Conservation (phyloP, 2,329 filamentous ascomycete genomes). For the Davidsoniella australis region DNA sequence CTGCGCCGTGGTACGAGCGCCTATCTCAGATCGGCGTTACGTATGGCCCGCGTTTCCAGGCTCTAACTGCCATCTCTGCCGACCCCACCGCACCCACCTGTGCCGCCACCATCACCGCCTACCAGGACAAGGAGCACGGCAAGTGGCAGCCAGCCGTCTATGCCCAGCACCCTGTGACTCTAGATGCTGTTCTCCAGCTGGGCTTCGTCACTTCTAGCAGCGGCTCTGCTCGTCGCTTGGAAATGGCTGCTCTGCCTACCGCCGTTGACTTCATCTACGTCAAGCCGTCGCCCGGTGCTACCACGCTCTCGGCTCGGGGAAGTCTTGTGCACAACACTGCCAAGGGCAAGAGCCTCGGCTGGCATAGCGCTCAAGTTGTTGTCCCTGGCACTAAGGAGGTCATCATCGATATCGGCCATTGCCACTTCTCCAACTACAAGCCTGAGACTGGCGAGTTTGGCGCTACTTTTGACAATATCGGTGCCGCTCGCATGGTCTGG, state of each 20-base stretch:
- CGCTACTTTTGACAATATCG: neutral
- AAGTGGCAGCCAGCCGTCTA: slow-evolving; percentile 1
- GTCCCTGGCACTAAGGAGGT: neutral
- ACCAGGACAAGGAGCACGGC: slow-evolving; percentile 2
- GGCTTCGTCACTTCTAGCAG: neutral
- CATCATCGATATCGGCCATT: neutral
- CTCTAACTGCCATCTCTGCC: slow-evolving; percentile 14
- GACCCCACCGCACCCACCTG: neutral
- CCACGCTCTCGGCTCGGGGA: neutral
- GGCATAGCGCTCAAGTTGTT: neutral
- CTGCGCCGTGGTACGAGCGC: slow-evolving; percentile 16
- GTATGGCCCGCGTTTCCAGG: slow-evolving; percentile 24
- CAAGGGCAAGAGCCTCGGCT: slow-evolving; percentile 2
- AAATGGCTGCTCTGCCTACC: neutral
- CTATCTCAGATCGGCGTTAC: slow-evolving; percentile 22
- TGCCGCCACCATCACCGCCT: neutral
- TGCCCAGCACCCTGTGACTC: neutral
- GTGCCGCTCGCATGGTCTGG: neutral
- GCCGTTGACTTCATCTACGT: slow-evolving; percentile 1
- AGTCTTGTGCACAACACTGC: neutral
- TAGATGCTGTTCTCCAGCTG: neutral
- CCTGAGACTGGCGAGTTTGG: neutral
- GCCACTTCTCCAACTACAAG: slow-evolving; percentile 1
- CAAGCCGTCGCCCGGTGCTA: neutral
- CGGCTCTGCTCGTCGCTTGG: neutral